phyloP scores from a whole-genome alignment of 768 basidiomycete species.

The Russula olivacea region DNA sequence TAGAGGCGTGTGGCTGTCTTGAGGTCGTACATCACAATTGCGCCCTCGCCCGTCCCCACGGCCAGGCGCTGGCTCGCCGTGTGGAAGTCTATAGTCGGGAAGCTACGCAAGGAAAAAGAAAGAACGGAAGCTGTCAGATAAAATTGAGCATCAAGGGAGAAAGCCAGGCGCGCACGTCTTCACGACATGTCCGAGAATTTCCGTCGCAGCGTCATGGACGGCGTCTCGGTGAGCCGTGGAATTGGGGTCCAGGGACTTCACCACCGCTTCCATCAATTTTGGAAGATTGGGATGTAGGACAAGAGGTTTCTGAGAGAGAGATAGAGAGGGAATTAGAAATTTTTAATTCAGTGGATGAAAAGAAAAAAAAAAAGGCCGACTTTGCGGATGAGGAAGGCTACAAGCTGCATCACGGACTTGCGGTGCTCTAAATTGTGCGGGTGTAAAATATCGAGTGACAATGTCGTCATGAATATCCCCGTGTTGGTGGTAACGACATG shows the following conservation, averaged over 20 bases:
- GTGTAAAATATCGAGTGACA: slow-evolving; percentile 83
- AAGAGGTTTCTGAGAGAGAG: slow-evolving; percentile 64
- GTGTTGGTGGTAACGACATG: slow-evolving; percentile 81
- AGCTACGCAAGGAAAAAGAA: slow-evolving; percentile 40
- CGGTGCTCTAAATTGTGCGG: slow-evolving; percentile 70
- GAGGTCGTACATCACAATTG: slow-evolving; percentile 92
- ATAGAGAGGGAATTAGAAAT: not conserved
- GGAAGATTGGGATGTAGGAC: slow-evolving; percentile 82
- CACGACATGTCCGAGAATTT: slow-evolving; percentile 93
- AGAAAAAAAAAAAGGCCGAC: slow-evolving; percentile 32
- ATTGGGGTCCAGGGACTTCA: slow-evolving; percentile 94
- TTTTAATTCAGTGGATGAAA: not conserved
- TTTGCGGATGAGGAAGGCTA: slow-evolving; percentile 91
- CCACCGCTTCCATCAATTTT: slow-evolving; percentile 86
- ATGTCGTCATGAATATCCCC: slow-evolving; percentile 87
- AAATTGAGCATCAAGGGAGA: not conserved
- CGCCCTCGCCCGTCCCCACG: slow-evolving; percentile 92
- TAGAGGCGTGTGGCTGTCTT: slow-evolving; percentile 94
- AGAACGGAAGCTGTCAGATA: not conserved
- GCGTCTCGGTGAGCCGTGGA: slow-evolving; percentile 70
- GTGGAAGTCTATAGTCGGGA: slow-evolving; percentile 93
- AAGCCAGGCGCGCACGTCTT: slow-evolving; percentile 59
- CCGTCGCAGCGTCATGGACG: slow-evolving; percentile 85
- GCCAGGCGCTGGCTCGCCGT: slow-evolving; percentile 80
- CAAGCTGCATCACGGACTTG: slow-evolving; percentile 85